A percentile compares a stretch with the other conserved stretches of the same genome.
Conservation (phyloP, 352 stramenopile species). For the Globisporangium heterothallicum region DNA sequence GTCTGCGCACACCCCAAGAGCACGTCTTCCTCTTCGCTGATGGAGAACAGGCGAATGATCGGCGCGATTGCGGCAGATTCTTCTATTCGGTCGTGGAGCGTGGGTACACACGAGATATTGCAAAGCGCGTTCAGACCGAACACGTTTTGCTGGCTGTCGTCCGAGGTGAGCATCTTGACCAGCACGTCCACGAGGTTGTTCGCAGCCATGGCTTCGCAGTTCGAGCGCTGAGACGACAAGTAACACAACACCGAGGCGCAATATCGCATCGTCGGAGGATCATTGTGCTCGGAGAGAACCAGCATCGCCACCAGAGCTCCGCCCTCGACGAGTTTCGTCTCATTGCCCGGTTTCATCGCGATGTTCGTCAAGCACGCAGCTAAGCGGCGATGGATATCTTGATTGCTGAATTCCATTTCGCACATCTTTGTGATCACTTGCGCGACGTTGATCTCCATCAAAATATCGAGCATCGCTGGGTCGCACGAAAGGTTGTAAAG, state of each 20-base stretch:
- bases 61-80: conserved; percentile 45
- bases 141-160: conserved; percentile 56
- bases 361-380: conserved; percentile 78
- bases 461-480: conserved; percentile 52
- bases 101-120: conserved; percentile 61
- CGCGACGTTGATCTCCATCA: conserved; percentile 83
- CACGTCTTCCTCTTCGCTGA: conserved; percentile 40
- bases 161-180: conserved; percentile 42
- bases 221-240: conserved; percentile 53
- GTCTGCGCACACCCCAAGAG: conserved; percentile 57
- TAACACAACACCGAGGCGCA: conserved; percentile 71
- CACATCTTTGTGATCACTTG: conserved; percentile 85
- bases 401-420: conserved; percentile 80
- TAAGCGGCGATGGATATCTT: conserved; percentile 68
- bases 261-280: conserved; percentile 62
- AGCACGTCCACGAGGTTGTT: conserved; percentile 66
- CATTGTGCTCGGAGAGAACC: conserved; percentile 65
- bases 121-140: conserved; percentile 74
- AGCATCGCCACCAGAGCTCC: conserved; percentile 60
- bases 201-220: conserved; percentile 71
- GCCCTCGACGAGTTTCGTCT: conserved; percentile 63
- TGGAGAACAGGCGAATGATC: conserved; percentile 45
- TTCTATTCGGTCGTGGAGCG: conserved; percentile 68
- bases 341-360: conserved; percentile 39
- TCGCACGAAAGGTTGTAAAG: conserved; percentile 86